Evolutionary conservation across 371 early-diverging fungal genomes (phyloP).

Genomic region (Mortierella sp.): DNA sequence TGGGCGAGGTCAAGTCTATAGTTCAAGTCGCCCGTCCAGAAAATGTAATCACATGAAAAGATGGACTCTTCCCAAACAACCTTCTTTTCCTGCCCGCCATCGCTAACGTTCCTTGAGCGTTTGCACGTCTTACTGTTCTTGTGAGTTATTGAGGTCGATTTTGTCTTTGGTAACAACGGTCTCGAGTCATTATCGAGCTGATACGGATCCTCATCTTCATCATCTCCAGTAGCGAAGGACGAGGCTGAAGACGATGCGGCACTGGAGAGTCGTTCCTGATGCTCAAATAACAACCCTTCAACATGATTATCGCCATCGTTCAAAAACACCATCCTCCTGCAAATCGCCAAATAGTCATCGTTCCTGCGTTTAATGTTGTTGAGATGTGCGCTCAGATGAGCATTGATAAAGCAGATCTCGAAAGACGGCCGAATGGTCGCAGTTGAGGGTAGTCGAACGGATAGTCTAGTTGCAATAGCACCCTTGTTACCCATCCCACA

Average conservation of each 20-base stretch:
- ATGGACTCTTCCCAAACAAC: conserved; percentile 51
- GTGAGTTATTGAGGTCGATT: neutral
- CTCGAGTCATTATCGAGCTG: conserved; percentile 36
- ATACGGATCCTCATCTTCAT: conserved; percentile 21
- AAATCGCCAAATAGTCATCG: conserved; percentile 65
- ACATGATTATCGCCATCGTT: conserved; percentile 49
- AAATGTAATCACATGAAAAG: conserved; percentile 67
- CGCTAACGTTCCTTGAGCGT: neutral
- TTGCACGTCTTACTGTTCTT: conserved; percentile 4
- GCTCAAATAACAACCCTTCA: conserved; percentile 25
- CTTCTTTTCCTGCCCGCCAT: neutral
- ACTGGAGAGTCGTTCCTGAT: conserved; percentile 30
- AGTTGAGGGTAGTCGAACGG: conserved; percentile 59
- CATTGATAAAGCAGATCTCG: conserved; percentile 72
- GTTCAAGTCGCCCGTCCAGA: conserved; percentile 79
- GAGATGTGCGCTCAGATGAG: conserved; percentile 77
- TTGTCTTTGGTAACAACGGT: conserved; percentile 28
- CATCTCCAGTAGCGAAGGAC: neutral
- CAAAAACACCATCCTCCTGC: conserved; percentile 47
- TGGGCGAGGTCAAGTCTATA: conserved; percentile 69
- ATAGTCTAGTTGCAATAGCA: conserved; percentile 66
- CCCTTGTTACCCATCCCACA: conserved; percentile 74
- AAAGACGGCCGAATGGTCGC: conserved; percentile 24
- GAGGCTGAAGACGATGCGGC: neutral
- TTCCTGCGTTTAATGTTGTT: conserved; percentile 66